These are phyloP conservation scores for Lojkania enalia DNA, from an alignment of 2,329 filamentous ascomycete species.

Conservation along the genomic window DNA sequence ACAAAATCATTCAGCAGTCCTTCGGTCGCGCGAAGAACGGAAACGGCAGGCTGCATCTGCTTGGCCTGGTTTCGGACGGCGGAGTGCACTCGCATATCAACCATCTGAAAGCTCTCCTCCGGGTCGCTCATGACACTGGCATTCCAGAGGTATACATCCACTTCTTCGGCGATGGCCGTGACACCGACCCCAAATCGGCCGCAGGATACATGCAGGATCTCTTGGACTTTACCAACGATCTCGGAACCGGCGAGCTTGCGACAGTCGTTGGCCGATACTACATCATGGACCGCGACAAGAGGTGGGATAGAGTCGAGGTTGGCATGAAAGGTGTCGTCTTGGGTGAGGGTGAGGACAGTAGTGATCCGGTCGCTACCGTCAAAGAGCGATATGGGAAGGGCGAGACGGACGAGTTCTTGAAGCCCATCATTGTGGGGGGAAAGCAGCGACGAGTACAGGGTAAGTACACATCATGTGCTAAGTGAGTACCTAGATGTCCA, in stretches of 20 bases:
- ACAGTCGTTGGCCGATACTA: conserved; percentile 96
- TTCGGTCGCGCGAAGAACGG: conserved; percentile 81
- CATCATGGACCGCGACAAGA: conserved; percentile 99
- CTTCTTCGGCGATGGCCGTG: conserved; percentile 97
- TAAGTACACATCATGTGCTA: conserved; percentile 52
- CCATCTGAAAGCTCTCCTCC: conserved; percentile 84
- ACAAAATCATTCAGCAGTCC: conserved; percentile 74
- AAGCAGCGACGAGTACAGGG: conserved; percentile 83
- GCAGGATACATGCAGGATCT: conserved; percentile 86
- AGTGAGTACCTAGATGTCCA: conserved; percentile 34
- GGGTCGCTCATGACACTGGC: conserved; percentile 84
- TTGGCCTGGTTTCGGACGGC: conserved; percentile 90
- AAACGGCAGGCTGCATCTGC: conserved; percentile 89
- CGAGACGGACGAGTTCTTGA: conserved; percentile 97
- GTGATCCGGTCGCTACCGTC: conserved; percentile 83
- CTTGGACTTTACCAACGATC: conserved; percentile 76
- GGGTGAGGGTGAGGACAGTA: conserved; percentile 84
- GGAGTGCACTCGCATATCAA: conserved; percentile 97
- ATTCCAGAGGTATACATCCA: conserved; percentile 95
- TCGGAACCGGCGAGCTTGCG: conserved; percentile 83
- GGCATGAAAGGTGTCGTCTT: conserved; percentile 83
- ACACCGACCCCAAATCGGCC: conserved; percentile 95
- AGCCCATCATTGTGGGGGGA: conserved; percentile 93
- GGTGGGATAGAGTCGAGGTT: conserved; percentile 92
- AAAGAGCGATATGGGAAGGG: conserved; percentile 83